Evolutionary conservation across 352 stramenopile genomes (phyloP).

Genomic region (Stephanocyclus meneghinianus): DNA sequence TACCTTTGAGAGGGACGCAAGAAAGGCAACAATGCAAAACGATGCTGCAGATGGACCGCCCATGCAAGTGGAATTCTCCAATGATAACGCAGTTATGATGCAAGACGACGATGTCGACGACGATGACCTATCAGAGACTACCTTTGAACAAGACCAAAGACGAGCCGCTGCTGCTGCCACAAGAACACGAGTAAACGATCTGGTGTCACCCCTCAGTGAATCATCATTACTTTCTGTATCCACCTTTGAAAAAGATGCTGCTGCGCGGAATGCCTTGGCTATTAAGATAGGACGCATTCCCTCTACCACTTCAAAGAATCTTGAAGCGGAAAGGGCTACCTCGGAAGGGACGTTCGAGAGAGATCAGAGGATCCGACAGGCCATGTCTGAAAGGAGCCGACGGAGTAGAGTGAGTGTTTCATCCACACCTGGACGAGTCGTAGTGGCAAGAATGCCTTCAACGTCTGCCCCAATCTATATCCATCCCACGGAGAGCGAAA

Average conservation of each 20-base stretch:
- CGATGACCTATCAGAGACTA: slow-evolving; percentile 19
- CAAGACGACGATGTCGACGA: background rate
- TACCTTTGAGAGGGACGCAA: slow-evolving; percentile 46
- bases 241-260: slow-evolving; percentile 33
- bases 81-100: slow-evolving; percentile 5
- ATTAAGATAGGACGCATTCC: slow-evolving; percentile 19
- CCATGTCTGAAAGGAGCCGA: background rate
- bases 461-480: background rate
- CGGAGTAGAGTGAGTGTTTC: background rate
- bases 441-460: background rate
- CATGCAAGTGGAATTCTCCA: slow-evolving; percentile 6
- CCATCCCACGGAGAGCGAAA: background rate
- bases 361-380: slow-evolving; percentile 12
- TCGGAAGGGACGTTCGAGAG: slow-evolving; percentile 19
- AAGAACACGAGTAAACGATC: background rate
- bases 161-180: background rate
- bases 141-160: slow-evolving; percentile 17
- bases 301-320: background rate
- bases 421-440: background rate
- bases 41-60: background rate
- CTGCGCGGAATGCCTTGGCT: slow-evolving; percentile 9
- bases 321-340: background rate
- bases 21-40: background rate
- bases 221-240: slow-evolving; percentile 22
- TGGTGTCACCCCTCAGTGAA: background rate